Evolutionary conservation across 257 asterid species (phyloP), one percentile per base, ranked within the genome.

Genomic region (Cruciata laevipes): DNA sequence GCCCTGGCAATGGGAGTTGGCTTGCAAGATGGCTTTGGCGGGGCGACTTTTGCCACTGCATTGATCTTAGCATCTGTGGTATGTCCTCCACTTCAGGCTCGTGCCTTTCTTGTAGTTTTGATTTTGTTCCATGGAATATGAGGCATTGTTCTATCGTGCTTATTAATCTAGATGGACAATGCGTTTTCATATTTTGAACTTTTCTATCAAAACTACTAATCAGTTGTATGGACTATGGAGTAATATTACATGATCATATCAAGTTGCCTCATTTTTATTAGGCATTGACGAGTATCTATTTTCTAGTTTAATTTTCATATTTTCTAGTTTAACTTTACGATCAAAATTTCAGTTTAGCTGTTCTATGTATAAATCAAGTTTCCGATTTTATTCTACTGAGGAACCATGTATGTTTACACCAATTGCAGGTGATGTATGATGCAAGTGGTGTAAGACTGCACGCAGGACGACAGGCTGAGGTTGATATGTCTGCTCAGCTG

Each of bases 401-500:
- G 37, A 61, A 31, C 66, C 47, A 27, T 31, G 27, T 25, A 5
- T 47, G 42, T 65, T 7, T 47, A 31, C 37, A 30, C 52, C n/a
- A n/a, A 68, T 76, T 73, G 74, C 80, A 93, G 99, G 97, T 94
- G 72, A 94, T 94, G 97, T 94, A 94, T 62, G 99, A 94, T 72
- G 97, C 99, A 59, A 84, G 95, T 11, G 97, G 99, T 49, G 96
- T 94, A 65, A 77, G 99, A 77, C 80, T 90, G 70, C 99, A 94
- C 2, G 99, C 99, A 72, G 99, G 99, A 63, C 95, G 96, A 58
- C 99, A 94, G 81, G 99, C 99, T 60, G 97, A 90, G 97, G 99
- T 94, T 59, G 79, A 33, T 17, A 18, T 71, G 57, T 49, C 57
- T 42, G 69, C 66, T 57, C 31, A 65, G 68, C 59, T 71, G 53